These are phyloP conservation scores for Endotrypanum monterogeii DNA, from an alignment of 208 protist species.

Conservation along the genomic window DNA sequence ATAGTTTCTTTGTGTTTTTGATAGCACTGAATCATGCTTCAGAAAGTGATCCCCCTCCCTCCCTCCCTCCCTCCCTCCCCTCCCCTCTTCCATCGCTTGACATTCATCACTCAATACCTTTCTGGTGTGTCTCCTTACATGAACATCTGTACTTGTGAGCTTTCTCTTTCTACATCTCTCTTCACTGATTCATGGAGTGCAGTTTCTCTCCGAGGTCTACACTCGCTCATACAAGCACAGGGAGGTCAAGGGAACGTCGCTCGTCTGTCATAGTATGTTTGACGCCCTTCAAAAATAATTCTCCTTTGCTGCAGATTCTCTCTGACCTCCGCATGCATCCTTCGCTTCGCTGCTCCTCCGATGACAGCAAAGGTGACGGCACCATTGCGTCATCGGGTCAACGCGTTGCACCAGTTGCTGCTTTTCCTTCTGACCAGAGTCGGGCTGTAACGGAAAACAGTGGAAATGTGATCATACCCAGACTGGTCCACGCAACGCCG, in stretches of 20 bases:
- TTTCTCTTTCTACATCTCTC: neutral
- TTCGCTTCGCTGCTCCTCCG: slow-evolving; percentile 20
- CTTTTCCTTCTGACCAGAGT: neutral
- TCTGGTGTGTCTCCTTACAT: neutral
- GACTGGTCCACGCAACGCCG: neutral
- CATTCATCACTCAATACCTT: too few relatives aligned
- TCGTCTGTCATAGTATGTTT: neutral
- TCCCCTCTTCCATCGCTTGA: neutral
- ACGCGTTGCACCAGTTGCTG: neutral
- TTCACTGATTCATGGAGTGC: neutral
- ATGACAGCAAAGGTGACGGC: neutral
- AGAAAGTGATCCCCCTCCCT: neutral
- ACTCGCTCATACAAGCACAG: neutral
- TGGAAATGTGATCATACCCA: slow-evolving; percentile 1
- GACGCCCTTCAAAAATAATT: neutral
- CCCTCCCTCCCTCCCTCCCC: neutral
- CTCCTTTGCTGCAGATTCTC: neutral
- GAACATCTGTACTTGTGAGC: neutral
- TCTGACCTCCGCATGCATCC: slow-evolving; percentile 17
- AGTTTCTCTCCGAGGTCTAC: neutral
- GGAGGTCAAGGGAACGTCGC: too few relatives aligned
- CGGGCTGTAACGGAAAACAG: neutral
- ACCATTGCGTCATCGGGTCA: neutral
- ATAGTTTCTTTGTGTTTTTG: neutral
- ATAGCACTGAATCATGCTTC: neutral